These are phyloP conservation scores for Ambrosia artemisiifolia DNA, from an alignment of 129 eudicot species.

Conservation along the genomic window DNA sequence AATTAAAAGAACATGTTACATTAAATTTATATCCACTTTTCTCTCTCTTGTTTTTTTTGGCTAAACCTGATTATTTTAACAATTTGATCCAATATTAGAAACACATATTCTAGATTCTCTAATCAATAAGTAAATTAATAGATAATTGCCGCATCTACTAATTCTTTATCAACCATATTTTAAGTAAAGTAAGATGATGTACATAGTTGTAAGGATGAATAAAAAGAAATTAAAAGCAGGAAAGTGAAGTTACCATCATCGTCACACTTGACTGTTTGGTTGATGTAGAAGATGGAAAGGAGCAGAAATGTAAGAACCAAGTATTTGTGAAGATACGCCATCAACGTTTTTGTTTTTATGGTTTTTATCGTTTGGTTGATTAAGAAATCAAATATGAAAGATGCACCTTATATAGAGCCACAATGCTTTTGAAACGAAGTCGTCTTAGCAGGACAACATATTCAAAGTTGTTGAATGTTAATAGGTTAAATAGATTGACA, in stretches of 20 bases:
- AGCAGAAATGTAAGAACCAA: conserved; percentile 47
- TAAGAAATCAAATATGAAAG: background rate
- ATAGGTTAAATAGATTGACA: background rate
- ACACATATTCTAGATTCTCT: background rate
- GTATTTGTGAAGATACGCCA: conserved; percentile 45
- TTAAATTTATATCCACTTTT: background rate
- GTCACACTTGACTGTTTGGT: conserved; percentile 41
- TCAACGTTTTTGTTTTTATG: background rate
- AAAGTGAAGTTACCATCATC: conserved; percentile 38
- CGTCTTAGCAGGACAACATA: conserved; percentile 13
- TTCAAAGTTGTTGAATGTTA: conserved; percentile 19
- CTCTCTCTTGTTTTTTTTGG: background rate
- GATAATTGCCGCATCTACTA: background rate
- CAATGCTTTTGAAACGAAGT: background rate
- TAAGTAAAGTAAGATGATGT: background rate
- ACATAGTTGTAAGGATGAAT: background rate
- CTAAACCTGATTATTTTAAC: background rate
- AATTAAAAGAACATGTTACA: too few relatives aligned
- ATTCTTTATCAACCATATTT: background rate
- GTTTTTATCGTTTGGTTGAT: background rate
- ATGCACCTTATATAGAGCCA: background rate
- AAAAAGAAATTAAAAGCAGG: background rate
- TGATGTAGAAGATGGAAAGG: conserved; percentile 38
- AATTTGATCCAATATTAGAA: background rate
- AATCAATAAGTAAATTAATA: background rate